Evolutionary conservation across 2,329 filamentous ascomycete genomes (phyloP).

Genomic region (Xenosphaeropsis pyriputrescens): DNA sequence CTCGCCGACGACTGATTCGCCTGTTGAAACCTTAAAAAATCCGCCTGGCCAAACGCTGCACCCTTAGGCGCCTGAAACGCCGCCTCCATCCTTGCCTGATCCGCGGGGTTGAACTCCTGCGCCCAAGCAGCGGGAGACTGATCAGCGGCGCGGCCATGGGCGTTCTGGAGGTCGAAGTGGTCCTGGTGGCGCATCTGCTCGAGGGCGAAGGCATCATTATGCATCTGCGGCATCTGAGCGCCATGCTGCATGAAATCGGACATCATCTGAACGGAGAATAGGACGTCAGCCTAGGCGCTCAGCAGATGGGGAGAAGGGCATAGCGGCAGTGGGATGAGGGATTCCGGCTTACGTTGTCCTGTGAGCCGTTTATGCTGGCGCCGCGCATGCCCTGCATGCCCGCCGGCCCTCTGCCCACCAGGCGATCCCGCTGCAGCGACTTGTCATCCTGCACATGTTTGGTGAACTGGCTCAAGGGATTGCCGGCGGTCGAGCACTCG

Average conservation of each 20-base stretch:
- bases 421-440: slow-evolving; percentile 78
- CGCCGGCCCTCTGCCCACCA: slow-evolving; percentile 61
- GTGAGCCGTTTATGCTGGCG: slow-evolving; percentile 36
- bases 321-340: no score
- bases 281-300: no score
- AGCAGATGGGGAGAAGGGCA: no score
- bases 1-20: slow-evolving; percentile 42
- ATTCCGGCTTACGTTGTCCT: slow-evolving; percentile 46
- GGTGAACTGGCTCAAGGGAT: slow-evolving; percentile 92
- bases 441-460: slow-evolving; percentile 97
- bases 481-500: slow-evolving; percentile 91
- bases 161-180: slow-evolving; percentile 10
- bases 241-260: slow-evolving; percentile 81
- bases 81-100: slow-evolving; percentile 56
- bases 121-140: slow-evolving; percentile 37
- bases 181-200: slow-evolving; percentile 12
- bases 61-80: slow-evolving; percentile 44
- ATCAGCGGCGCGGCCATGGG: slow-evolving; percentile 11
- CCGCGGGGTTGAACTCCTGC: slow-evolving; percentile 44
- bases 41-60: slow-evolving; percentile 60
- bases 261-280: slow-evolving; percentile 55
- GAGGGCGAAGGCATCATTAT: slow-evolving; percentile 21
- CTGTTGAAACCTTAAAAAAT: slow-evolving; percentile 80
- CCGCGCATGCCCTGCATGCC: slow-evolving; percentile 67
- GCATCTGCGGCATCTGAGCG: slow-evolving; percentile 39